phyloP scores from a whole-genome alignment of 2,329 filamentous ascomycete species.

The Nothophoma quercina region DNA sequence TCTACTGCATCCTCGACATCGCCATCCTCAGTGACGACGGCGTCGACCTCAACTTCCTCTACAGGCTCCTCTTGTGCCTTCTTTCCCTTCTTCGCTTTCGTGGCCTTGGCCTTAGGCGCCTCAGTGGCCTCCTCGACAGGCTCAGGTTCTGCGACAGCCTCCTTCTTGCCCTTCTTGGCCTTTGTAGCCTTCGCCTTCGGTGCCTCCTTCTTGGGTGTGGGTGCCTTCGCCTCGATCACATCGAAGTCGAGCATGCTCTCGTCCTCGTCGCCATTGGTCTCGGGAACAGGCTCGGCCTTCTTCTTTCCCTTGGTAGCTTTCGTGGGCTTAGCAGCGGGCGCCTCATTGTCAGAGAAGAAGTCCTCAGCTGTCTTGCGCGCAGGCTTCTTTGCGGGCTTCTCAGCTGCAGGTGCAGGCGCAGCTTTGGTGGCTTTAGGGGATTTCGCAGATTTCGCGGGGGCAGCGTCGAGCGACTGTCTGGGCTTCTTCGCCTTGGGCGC shows the following conservation, averaged over 20 bases:
- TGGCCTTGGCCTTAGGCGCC: conserved; percentile 26
- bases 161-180: conserved; percentile 33
- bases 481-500: conserved; percentile 50
- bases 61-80: conserved; percentile 30
- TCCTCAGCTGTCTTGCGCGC: conserved; percentile 48
- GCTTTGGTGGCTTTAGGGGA: conserved; percentile 32
- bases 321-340: conserved; percentile 26
- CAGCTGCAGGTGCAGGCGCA: conserved; percentile 28
- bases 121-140: conserved; percentile 20
- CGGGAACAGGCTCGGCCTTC: conserved; percentile 34
- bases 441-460: conserved; percentile 27
- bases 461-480: conserved; percentile 45
- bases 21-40: conserved; percentile 19
- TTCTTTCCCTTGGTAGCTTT: conserved; percentile 52
- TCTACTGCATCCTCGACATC: conserved; percentile 35
- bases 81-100: conserved; percentile 34
- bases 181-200: conserved; percentile 33
- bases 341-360: conserved; percentile 42
- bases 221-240: conserved; percentile 21
- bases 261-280: conserved; percentile 20
- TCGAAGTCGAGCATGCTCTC: conserved; percentile 23
- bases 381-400: conserved; percentile 33
- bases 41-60: conserved; percentile 26
- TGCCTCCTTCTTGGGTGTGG: conserved; percentile 26
- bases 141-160: conserved; percentile 22